These are phyloP conservation scores for Pythium periplocum DNA, from an alignment of 352 stramenopile genomes.

Conservation along the genomic window DNA sequence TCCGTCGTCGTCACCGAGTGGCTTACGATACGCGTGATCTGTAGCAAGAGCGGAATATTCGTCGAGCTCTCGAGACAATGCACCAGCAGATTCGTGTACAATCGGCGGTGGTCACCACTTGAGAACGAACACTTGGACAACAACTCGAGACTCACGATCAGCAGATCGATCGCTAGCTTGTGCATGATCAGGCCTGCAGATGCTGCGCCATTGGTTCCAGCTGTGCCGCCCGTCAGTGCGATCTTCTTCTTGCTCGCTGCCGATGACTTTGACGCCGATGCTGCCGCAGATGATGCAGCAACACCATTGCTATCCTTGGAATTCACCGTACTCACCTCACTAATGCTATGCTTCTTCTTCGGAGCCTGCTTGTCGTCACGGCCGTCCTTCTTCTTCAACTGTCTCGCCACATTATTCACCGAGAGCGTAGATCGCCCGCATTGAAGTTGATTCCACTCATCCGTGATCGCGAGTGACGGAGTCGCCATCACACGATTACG, in stretches of 20 bases:
- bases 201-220: background rate
- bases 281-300: background rate
- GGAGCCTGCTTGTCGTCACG: conserved; percentile 35
- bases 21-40: conserved; percentile 77
- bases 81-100: conserved; percentile 82
- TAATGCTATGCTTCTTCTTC: conserved; percentile 42
- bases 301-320: conserved; percentile 2
- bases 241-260: conserved; percentile 20
- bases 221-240: background rate
- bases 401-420: conserved; percentile 76
- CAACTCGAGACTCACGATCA: conserved; percentile 75
- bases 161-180: conserved; percentile 72
- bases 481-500: conserved; percentile 86
- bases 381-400: conserved; percentile 51
- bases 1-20: conserved; percentile 51
- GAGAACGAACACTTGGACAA: conserved; percentile 79
- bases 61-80: conserved; percentile 83
- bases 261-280: background rate
- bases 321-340: background rate
- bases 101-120: conserved; percentile 55
- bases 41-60: conserved; percentile 77
- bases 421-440: conserved; percentile 64
- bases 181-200: conserved; percentile 15
- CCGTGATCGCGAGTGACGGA: conserved; percentile 71
- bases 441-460: conserved; percentile 80